Conservation (phyloP, 2,329 filamentous ascomycete species). For the Penicillium brasilianum region DNA sequence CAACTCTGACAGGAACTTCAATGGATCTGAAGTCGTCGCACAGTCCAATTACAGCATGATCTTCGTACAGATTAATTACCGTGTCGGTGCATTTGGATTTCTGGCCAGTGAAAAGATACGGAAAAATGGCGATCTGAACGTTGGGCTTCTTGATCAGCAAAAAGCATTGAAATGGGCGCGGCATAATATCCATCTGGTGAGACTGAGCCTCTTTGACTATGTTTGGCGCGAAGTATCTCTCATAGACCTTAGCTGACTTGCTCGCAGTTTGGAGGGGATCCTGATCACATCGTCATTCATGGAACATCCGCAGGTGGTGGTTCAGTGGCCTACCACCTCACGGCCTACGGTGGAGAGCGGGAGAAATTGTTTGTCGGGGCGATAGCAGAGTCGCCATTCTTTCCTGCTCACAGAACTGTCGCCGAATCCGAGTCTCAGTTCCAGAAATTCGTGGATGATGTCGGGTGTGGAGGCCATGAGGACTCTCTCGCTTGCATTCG, state of each 20-base stretch:
- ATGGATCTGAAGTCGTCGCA: conserved; percentile 61
- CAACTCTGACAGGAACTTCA: conserved; percentile 55
- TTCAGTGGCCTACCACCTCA: conserved; percentile 58
- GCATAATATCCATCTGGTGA: conserved; percentile 53
- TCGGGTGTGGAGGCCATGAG: conserved; percentile 44
- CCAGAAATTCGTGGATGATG: conserved; percentile 49
- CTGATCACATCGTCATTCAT: conserved; percentile 61
- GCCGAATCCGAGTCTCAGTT: conserved; percentile 53
- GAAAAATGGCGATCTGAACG: conserved; percentile 62
- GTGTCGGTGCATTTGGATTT: conserved; percentile 66
- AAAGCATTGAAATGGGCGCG: conserved; percentile 64
- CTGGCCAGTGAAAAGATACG: conserved; percentile 61
- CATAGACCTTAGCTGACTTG: neutral
- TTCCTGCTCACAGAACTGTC: conserved; percentile 50
- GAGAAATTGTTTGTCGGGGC: conserved; percentile 53
- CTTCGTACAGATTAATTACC: conserved; percentile 72
- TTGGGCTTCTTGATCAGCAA: conserved; percentile 66
- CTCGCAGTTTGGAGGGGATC: conserved; percentile 61
- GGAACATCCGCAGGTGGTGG: conserved; percentile 65
- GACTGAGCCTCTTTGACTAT: too few species aligned
- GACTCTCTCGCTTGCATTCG: conserved; percentile 53
- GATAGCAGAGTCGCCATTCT: conserved; percentile 54
- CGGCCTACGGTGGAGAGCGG: conserved; percentile 53
- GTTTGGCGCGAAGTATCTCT: neutral
- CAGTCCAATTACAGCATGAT: conserved; percentile 63